Evolutionary conservation across 1,284 basidiomycete genomes (phyloP), one percentile per base, ranked within the genome.

Genomic region (Neonothopanus nambi): DNA sequence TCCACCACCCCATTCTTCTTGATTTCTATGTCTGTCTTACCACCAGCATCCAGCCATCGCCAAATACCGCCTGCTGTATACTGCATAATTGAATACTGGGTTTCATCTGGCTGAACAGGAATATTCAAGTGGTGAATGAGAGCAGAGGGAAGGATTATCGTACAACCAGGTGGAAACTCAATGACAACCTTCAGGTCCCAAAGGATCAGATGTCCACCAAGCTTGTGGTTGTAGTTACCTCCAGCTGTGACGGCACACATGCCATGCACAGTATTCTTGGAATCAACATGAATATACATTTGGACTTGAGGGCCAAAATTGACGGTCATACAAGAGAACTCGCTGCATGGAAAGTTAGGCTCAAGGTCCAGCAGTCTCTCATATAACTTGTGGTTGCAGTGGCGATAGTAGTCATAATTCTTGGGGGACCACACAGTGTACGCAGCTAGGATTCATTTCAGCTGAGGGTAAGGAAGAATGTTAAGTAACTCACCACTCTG

Each of bases 141-240:
- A 36, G 49, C 49, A 35, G 49, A 51, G 17, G 49, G 49, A 4
- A 51, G n/a, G 9, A 51, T 26, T 12, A 51, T 51, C 4, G 47
- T 48, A 9, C 35, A 38, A 6, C 47, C 36, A 8, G 36, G 20
- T 21, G 36, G 47, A 35, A 51, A 51, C 23, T 51, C 49, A 3
- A 51, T 24, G 3, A 51, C 23, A 5, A 51, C 30, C 21, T 51
- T 51, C 9, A 51, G 18, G 20, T 51, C 49, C 49, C 49, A 51
- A 13, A 51, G 30, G 15, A 51, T 36, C 12, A 51, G 41, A 15
- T 51, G 49, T 2, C 49, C 49, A 13, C 49, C 49, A 11, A 33
- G 21, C 18, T 8, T 47, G 13, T 20, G 33, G 17, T 47, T 21
- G 20, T 18, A 36, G 7, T n/a, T 3, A 4, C 45, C 45, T 17